phyloP scores from a whole-genome alignment of 192 early-diverging fungal genomes.

The Linnemannia elongata region DNA sequence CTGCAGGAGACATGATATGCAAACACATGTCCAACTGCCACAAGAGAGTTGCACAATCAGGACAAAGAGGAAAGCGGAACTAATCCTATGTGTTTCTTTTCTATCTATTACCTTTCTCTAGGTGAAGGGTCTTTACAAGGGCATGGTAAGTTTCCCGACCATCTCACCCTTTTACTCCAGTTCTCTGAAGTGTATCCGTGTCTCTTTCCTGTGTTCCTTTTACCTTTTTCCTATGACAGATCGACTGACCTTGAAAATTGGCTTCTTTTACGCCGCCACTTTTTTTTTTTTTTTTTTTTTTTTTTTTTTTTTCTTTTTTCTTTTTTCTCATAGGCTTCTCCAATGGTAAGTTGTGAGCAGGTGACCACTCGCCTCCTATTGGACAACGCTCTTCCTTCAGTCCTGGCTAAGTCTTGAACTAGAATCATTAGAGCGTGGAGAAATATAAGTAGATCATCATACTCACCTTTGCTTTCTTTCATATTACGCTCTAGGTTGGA shows the following conservation, averaged over 20 bases:
- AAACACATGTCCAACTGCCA: neutral
- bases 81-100: neutral
- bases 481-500: constrained; percentile 58
- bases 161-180: neutral
- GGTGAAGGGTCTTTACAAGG: constrained; percentile 70
- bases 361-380: constrained; percentile 33
- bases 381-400: neutral
- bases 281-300: no score
- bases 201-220: neutral
- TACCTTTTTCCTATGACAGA: neutral
- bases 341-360: constrained; percentile 59
- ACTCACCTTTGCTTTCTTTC: neutral
- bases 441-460: neutral
- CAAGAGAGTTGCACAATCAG: constrained; percentile 9
- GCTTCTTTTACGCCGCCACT: neutral
- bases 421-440: neutral
- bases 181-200: neutral
- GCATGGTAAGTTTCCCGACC: constrained; percentile 61
- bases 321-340: constrained; percentile 63
- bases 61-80: constrained; percentile 1
- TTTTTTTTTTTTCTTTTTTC: no score
- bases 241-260: constrained; percentile 12
- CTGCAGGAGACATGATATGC: neutral
- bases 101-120: constrained; percentile 15
- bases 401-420: neutral